Evolutionary conservation across 176 grass and related monocot species (phyloP), one percentile per base, ranked within the genome.

Genomic region (Calamus simplicifolius): DNA sequence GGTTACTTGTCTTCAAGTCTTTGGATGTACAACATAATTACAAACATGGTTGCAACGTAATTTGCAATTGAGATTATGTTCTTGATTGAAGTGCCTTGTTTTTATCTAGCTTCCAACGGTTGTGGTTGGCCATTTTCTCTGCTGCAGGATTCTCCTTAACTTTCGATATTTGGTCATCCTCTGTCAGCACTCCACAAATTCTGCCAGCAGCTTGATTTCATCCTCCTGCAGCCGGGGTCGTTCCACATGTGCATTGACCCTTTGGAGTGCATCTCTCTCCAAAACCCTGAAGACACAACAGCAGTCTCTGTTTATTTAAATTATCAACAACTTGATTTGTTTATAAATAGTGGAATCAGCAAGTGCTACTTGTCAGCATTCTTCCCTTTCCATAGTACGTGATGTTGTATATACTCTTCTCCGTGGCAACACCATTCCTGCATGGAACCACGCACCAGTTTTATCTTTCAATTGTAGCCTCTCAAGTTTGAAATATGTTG

Each of bases 341-440:
- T 4, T 50, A 27, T 13, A 16, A 23, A 29, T 14, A 26, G 12
- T 48, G 61, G 29, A 64, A 43, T 43, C 35, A 52, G 25, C 13
- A 52, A 26, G 17, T 19, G 29, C 27, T 67, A 77, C 83, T 73
- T 64, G 78, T 83, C 5, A 86, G 91, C 86, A 95, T 96, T 54
- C 91, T 79, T 62, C 80, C 86, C 64, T 96, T 96, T 29, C 91
- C 83, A 7, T 90, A 90, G 26, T 96, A 96, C 0, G 86, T 90
- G 51, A 96, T 95, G 61, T 82, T 82, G 67, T 96, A 90, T 58
- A 90, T 28, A 23, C 77, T 80, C 15, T 96, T 80, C 72, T 96
- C 91, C 15, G 77, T 82, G 54, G 76, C 77, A 48, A 90, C 79
- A 35, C 91, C 86, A 21, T 96, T 90, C 51, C 86, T 96, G 80